Percentiles rank a stretch among this genome's conserved stretches.
Conservation (phyloP, 176 grass and related monocot genomes). For the Neostapfia colusana region DNA sequence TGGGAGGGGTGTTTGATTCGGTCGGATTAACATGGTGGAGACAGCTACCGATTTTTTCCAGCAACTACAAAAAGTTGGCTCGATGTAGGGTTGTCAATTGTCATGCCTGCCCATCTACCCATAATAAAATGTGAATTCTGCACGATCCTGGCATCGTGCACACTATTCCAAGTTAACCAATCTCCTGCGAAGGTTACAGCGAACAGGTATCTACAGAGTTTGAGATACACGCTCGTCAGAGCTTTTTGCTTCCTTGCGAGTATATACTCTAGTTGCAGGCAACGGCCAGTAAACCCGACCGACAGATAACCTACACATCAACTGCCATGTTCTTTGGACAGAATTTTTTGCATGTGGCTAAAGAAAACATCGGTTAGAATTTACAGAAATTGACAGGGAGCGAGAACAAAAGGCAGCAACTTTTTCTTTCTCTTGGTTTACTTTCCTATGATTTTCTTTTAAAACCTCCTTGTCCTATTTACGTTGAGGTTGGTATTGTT, state of each 20-base stretch:
- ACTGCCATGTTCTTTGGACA: slow-evolving; percentile 27
- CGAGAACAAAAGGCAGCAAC: slow-evolving; percentile 43
- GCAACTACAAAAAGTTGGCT: background rate
- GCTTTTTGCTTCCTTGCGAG: slow-evolving; percentile 24
- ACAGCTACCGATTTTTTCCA: background rate
- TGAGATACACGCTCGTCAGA: slow-evolving; percentile 29
- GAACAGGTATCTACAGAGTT: slow-evolving; percentile 4
- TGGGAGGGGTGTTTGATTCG: too few species aligned
- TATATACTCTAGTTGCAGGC: slow-evolving; percentile 23
- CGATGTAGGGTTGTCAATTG: background rate
- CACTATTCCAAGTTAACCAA: slow-evolving; percentile 4
- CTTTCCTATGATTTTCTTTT: slow-evolving; percentile 49
- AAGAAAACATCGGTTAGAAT: slow-evolving; percentile 55
- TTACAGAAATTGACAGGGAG: slow-evolving; percentile 45
- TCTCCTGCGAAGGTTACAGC: slow-evolving; percentile 20
- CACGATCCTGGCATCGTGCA: background rate
- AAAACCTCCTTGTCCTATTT: slow-evolving; percentile 73
- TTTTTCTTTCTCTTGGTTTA: slow-evolving; percentile 47
- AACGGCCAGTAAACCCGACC: slow-evolving; percentile 6
- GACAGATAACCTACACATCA: slow-evolving; percentile 23
- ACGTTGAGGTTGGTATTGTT: slow-evolving; percentile 73
- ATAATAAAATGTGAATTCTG: background rate
- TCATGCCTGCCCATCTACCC: background rate
- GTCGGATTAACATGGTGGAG: too few species aligned
- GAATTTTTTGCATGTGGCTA: slow-evolving; percentile 31